A percentile compares a stretch with the other conserved stretches of the same genome.
phyloP scores from a whole-genome alignment of 306 rosid genomes.

The Cercis canadensis region DNA sequence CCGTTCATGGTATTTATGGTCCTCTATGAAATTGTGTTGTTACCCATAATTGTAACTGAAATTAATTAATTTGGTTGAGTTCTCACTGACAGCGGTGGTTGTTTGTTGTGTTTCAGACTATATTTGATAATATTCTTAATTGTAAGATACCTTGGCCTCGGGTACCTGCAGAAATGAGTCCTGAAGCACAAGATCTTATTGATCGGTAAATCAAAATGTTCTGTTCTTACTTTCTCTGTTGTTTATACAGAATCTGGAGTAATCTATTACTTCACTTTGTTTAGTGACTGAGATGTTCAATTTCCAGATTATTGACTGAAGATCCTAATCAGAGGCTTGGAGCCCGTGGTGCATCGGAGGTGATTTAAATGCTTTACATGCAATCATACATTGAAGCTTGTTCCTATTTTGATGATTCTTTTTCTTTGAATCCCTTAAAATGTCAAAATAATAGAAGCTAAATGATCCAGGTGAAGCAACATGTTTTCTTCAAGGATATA shows the following conservation, averaged over 20 bases:
- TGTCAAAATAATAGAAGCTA: constrained; percentile 30
- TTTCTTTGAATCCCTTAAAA: background rate
- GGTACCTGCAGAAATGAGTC: constrained; percentile 86
- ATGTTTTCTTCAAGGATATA: constrained; percentile 89
- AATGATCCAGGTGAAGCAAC: constrained; percentile 86
- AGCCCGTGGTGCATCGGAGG: constrained; percentile 97
- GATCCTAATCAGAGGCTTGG: constrained; percentile 98
- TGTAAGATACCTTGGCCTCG: constrained; percentile 96
- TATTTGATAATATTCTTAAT: constrained; percentile 96
- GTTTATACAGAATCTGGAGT: background rate
- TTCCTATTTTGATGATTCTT: constrained; percentile 27
- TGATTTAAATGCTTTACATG: constrained; percentile 37
- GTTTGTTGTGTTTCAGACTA: constrained; percentile 59
- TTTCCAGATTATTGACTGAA: constrained; percentile 85
- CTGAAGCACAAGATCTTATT: constrained; percentile 86
- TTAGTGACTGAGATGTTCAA: constrained; percentile 38
- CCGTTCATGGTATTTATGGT: background rate
- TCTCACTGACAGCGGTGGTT: constrained; percentile 26
- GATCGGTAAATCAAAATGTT: constrained; percentile 66
- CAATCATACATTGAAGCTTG: constrained; percentile 10
- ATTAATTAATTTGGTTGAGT: constrained; percentile 4
- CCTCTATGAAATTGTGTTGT: background rate
- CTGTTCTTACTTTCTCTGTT: constrained; percentile 10
- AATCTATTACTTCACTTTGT: constrained; percentile 16
- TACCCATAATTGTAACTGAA: background rate